Base-by-base conservation (phyloP, 2,329 filamentous ascomycete species). In the Intubia oerlemansii region DNA sequence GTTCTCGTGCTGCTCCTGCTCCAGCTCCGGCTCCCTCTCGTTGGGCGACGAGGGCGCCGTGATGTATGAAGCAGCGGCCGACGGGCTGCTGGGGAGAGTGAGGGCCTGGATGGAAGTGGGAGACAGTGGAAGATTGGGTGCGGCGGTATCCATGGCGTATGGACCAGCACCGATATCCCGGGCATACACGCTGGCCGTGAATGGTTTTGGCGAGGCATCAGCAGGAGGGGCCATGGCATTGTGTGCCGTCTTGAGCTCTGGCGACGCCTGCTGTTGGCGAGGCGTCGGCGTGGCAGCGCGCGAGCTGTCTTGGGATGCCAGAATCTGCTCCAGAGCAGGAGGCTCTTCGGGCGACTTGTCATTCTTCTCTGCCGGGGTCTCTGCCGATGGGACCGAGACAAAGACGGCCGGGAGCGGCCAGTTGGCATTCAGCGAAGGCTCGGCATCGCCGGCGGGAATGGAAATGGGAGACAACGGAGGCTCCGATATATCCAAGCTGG, bases 121-220 rank as follows among this genome's bases (percentile, higher is more conserved):
- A n/a, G n/a, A n/a, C n/a, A n/a, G n/a, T n/a, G n/a, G n/a, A n/a
- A n/a, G n/a, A n/a, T n/a, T n/a, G n/a, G n/a, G n/a, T n/a, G n/a
- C n/a, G n/a, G 19, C 13, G 1, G 10, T 16, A 10, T 35, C 36
- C 13, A 33, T 18, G 3, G 35, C 35, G 18, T 36, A 41, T 12
- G 39, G 39, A 5, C 39, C 38, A 2, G 24, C 14, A 5, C 37
- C 37, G 14, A 41, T 39, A 17, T 37, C 39, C 9, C 28, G 28
- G 9, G 38, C 33, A 14, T 41, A 41, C 13, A 36, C 24, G 27
- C 38, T 36, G 9, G 39, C 38, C 8, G 32, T 39, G 20, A 36
- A 40, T 4, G 32, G n/a, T n/a, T n/a, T n/a, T n/a, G n/a, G n/a
- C n/a, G n/a, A n/a, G n/a, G n/a, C n/a, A n/a, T n/a, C n/a, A n/a